Evolutionary conservation across 2,329 filamentous ascomycete genomes (phyloP), one percentile per base, ranked within the genome.

Genomic region (Epichloe sibirici): DNA sequence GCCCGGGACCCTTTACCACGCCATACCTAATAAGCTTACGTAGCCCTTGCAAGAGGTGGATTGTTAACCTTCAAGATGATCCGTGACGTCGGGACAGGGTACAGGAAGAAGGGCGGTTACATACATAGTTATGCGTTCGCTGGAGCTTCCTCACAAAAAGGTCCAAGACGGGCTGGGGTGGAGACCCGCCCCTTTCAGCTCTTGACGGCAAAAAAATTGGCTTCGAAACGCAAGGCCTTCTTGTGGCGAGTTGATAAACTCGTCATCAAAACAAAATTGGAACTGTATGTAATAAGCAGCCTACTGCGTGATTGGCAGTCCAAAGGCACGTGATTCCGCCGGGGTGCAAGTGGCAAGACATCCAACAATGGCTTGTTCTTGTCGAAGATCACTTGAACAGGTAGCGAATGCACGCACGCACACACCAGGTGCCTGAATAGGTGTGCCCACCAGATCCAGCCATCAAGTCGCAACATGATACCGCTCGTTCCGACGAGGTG

Each of bases 401-500:
- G 45, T 21, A 38, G 45, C 45, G 37, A 47, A 31, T 17, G 37
- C 38, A 38, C 17, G 21, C 37, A 42, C 25, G 25, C 37, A 49
- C 47, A 40, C 37, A 11, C 9, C n/a, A 5, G 21, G n/a, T 28
- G 25, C 43, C 12, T 13, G 28, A 39, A 42, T 9, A 39, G 37
- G 34, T 21, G 48, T 12, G 25, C 25, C 15, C 48, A 49, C 23
- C n/a, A 42, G 7, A 23, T 28, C 49, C 46, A 37, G 45, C 39
- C 39, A 34, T 45, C 50, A 35, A 47, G 34, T 37, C 45, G 11
- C 9, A 38, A 11, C 45, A 15, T 17, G 39, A 12, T 28, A 48
- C 51, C 37, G 28, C 38, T 44, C 21, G 45, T 45, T 52, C 51
- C 45, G 44, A 45, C 21, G 45, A 25, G 25, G 39, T 48, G 38